Evolutionary conservation across 2,329 filamentous ascomycete species (phyloP).

Genomic region (Hysterium pulicare): DNA sequence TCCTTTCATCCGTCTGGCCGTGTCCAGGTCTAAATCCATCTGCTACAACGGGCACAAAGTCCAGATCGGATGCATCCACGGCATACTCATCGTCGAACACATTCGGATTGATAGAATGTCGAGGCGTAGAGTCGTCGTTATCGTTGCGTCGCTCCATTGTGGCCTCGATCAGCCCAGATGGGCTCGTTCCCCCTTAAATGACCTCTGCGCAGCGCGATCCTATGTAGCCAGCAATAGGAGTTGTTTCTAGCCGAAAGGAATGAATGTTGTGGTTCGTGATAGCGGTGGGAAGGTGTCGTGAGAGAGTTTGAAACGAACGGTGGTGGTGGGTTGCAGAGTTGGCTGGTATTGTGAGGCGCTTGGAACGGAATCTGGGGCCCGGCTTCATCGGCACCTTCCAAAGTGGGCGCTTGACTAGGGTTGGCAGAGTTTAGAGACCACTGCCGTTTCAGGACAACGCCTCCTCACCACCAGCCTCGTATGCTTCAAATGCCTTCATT

Average conservation of each 20-base stretch:
- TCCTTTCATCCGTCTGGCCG: slow-evolving; percentile 9
- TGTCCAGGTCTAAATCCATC: slow-evolving; percentile 45
- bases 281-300: slow-evolving; percentile 12
- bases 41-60: slow-evolving; percentile 42
- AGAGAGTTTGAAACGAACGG: neutral
- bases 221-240: slow-evolving; percentile 9
- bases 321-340: slow-evolving; percentile 8
- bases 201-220: slow-evolving; percentile 18
- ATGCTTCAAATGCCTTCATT: too few species aligned
- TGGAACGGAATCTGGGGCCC: neutral
- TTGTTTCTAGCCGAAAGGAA: neutral
- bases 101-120: slow-evolving; percentile 34
- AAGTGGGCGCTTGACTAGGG: slow-evolving; percentile 2
- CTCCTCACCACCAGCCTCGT: slow-evolving; percentile 12
- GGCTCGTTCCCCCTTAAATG: slow-evolving; percentile 24
- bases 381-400: slow-evolving; percentile 1
- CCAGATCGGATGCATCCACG: slow-evolving; percentile 37
- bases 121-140: slow-evolving; percentile 22
- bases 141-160: slow-evolving; percentile 38
- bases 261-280: slow-evolving; percentile 10
- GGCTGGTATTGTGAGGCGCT: slow-evolving; percentile 1
- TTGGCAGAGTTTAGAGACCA: slow-evolving; percentile 8
- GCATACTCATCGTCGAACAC: slow-evolving; percentile 51
- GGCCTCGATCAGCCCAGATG: slow-evolving; percentile 24
- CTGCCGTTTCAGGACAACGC: slow-evolving; percentile 27